phyloP scores from a whole-genome alignment of 805 yeast genomes.

The Tetrapisispora arboricola region DNA sequence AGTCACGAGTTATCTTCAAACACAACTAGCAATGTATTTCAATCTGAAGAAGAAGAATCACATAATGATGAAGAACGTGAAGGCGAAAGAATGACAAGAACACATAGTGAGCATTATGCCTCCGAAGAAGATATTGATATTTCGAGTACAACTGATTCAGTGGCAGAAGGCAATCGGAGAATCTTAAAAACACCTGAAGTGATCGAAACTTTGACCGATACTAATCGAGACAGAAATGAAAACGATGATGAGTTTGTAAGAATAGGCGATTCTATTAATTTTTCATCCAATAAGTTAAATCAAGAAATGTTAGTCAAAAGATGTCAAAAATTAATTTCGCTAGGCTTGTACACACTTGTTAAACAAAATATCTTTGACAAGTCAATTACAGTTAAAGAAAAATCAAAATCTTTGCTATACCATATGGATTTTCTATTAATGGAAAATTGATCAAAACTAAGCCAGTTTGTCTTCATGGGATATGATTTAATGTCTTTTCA shows the following conservation, averaged over 20 bases:
- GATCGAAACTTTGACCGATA: neutral
- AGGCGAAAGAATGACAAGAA: neutral
- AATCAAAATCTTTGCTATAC: slow-evolving; percentile 24
- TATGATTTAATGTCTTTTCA: neutral
- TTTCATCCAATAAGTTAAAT: neutral
- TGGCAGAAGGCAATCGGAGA: neutral
- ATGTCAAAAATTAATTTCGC: slow-evolving; percentile 20
- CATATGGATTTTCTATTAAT: slow-evolving; percentile 25
- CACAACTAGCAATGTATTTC: neutral
- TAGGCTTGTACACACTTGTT: slow-evolving; percentile 24
- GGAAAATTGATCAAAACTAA: slow-evolving; percentile 1
- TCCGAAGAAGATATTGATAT: slow-evolving; percentile 2
- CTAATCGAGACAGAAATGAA: neutral
- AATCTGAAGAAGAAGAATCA: neutral
- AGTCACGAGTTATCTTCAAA: neutral
- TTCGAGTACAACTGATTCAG: neutral
- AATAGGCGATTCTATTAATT: slow-evolving; percentile 4
- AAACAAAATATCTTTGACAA: slow-evolving; percentile 21
- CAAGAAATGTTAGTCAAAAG: slow-evolving; percentile 8
- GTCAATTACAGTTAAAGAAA: slow-evolving; percentile 23
- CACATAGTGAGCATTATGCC: neutral
- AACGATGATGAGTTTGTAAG: slow-evolving; percentile 12
- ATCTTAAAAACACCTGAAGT: neutral
- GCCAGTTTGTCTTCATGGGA: no score
- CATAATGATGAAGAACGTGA: neutral